A percentile compares a stretch with the other conserved stretches of the same genome.
Conservation (phyloP, 2,329 filamentous ascomycete species). For the Penicillium sp. region DNA sequence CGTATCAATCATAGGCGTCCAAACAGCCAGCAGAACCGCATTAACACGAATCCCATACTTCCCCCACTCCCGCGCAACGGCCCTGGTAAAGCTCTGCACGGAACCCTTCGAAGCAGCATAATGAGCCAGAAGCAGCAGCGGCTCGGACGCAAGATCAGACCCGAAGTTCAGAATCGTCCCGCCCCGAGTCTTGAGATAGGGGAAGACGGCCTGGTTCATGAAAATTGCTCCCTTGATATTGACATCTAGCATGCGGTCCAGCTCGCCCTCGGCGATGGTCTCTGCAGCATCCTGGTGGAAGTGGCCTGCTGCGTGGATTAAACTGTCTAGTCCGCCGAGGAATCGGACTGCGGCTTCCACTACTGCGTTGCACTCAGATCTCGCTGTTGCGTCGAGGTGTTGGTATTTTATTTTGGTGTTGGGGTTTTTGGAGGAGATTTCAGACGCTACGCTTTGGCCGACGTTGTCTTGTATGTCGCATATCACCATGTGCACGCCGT, state of each 20-base stretch:
- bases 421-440: background rate
- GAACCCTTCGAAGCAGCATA: background rate
- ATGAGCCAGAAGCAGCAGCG: background rate
- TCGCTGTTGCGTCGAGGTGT: background rate
- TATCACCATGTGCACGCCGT: background rate
- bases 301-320: background rate
- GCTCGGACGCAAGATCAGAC: background rate
- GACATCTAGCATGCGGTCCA: background rate
- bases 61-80: background rate
- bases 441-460: background rate
- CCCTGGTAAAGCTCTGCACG: background rate
- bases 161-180: background rate
- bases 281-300: background rate
- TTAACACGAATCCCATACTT: background rate
- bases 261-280: background rate
- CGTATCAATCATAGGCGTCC: background rate
- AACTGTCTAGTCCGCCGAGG: background rate
- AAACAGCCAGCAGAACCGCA: background rate
- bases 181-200: background rate
- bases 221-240: background rate
- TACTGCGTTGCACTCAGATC: background rate
- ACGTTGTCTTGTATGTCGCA: background rate
- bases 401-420: background rate
- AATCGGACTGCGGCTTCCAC: background rate
- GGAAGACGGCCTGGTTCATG: constrained; percentile 2